Conservation (phyloP, 192 early-diverging fungal genomes). For the Coemansia sp. region DNA sequence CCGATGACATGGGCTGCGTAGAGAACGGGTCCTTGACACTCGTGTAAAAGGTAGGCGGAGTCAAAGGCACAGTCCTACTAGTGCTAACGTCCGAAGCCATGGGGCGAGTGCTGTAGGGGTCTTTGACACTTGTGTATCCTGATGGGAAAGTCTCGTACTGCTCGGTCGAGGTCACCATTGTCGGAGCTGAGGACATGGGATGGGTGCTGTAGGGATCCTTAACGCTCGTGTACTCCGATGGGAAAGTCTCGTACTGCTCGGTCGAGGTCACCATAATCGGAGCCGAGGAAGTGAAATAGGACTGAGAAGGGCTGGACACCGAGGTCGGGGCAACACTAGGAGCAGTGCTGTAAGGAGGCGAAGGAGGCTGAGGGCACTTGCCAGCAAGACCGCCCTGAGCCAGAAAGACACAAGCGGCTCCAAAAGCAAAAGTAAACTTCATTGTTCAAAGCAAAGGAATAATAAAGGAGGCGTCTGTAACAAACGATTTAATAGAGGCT, state of each 20-base stretch:
- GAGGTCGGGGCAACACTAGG: slow-evolving; percentile 1
- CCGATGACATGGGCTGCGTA: slow-evolving; percentile 3
- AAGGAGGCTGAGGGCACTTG: slow-evolving; percentile 19
- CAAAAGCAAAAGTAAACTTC: slow-evolving; percentile 20
- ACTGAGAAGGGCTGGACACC: not conserved
- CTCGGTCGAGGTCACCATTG: not conserved
- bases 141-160: not conserved
- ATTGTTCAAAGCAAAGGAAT: slow-evolving; percentile 14
- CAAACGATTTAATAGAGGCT: not conserved
- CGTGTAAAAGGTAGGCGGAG: slow-evolving; percentile 4
- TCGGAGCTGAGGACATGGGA: slow-evolving; percentile 13
- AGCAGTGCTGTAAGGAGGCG: not conserved
- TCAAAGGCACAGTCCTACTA: not conserved
- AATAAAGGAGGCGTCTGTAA: not conserved
- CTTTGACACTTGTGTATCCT: not conserved
- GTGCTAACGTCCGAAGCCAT: slow-evolving; percentile 8
- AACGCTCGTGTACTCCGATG: not conserved
- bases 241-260: not conserved
- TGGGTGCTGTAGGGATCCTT: slow-evolving; percentile 9
- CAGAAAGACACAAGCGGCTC: slow-evolving; percentile 4
- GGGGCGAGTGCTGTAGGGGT: slow-evolving; percentile 13
- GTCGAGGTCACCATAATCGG: slow-evolving; percentile 2
- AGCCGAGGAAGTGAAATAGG: not conserved
- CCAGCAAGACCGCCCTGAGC: slow-evolving; percentile 18
- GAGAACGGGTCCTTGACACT: slow-evolving; percentile 12